A percentile compares a stretch with the other conserved stretches of the same genome.
Conservation (phyloP, 768 basidiomycete genomes). For the Suillus alpinus region DNA sequence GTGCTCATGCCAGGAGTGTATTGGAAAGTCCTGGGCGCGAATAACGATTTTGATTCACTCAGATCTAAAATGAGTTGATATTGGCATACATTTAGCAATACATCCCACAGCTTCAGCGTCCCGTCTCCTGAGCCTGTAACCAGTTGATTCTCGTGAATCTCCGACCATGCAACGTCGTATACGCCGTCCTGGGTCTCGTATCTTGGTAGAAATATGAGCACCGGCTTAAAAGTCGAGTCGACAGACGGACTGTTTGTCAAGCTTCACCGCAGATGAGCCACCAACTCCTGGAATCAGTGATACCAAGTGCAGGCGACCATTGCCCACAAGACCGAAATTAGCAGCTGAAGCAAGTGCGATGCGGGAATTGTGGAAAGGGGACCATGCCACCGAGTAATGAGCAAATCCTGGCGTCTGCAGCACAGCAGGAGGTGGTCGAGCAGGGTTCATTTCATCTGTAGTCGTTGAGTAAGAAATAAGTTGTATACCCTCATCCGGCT, state of each 20-base stretch:
- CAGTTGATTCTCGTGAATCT: conserved; percentile 91
- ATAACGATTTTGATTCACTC: conserved; percentile 20
- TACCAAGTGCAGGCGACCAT: conserved; percentile 79
- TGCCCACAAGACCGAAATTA: conserved; percentile 94
- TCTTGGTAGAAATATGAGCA: conserved; percentile 37
- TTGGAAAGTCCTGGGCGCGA: conserved; percentile 71
- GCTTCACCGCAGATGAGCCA: conserved; percentile 40
- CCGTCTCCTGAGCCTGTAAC: conserved; percentile 89
- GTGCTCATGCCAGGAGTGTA: conserved; percentile 93
- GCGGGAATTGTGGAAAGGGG: conserved; percentile 75
- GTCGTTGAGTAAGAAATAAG: not conserved
- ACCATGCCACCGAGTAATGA: conserved; percentile 81
- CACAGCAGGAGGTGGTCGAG: conserved; percentile 41
- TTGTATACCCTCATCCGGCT: not conserved
- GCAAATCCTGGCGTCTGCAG: conserved; percentile 81
- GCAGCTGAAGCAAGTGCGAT: conserved; percentile 82
- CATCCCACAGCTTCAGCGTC: conserved; percentile 87
- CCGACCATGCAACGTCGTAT: conserved; percentile 93
- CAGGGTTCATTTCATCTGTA: conserved; percentile 31
- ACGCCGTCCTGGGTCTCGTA: conserved; percentile 89
- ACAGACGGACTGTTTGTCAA: conserved; percentile 67
- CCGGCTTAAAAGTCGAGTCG: not conserved
- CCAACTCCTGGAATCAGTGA: conserved; percentile 49
- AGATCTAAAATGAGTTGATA: not conserved
- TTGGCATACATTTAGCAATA: conserved; percentile 69